Percentiles rank a stretch among this genome's conserved stretches.
Conservation (phyloP, 2,329 filamentous ascomycete species). For the Bipolaris victoriae region DNA sequence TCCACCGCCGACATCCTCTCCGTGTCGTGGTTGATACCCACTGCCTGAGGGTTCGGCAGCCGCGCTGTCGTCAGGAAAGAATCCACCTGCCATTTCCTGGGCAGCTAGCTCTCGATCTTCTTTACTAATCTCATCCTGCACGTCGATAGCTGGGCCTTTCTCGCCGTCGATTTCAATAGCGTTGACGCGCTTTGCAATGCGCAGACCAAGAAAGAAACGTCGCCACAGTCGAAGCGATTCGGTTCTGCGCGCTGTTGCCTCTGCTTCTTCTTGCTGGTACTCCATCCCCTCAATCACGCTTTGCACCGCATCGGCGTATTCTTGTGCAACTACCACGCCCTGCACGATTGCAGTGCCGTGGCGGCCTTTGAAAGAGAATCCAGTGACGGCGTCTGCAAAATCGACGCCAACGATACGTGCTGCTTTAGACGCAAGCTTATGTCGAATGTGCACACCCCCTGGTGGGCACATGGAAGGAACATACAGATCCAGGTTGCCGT, state of each 20-base stretch:
- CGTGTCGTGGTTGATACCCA: conserved; percentile 15
- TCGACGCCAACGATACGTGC: conserved; percentile 79
- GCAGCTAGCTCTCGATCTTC: conserved; percentile 37
- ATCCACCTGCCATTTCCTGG: conserved; percentile 47
- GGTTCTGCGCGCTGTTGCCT: conserved; percentile 60
- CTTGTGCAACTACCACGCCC: conserved; percentile 76
- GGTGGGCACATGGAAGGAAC: conserved; percentile 68
- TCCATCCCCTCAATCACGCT: conserved; percentile 72
- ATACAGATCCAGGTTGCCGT: conserved; percentile 68
- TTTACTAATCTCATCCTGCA: conserved; percentile 41
- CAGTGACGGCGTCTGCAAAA: conserved; percentile 86
- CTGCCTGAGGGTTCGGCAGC: conserved; percentile 31
- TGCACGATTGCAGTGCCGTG: conserved; percentile 83
- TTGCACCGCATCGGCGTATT: conserved; percentile 73
- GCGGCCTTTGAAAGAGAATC: conserved; percentile 85
- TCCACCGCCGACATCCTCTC: conserved; percentile 26
- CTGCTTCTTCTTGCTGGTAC: conserved; percentile 68
- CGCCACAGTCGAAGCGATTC: conserved; percentile 64
- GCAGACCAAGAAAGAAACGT: conserved; percentile 66
- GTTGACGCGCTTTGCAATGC: conserved; percentile 75
- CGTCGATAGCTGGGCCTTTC: conserved; percentile 32
- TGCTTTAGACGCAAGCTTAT: conserved; percentile 69
- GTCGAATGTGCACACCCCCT: conserved; percentile 64
- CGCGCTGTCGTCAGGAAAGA: conserved; percentile 58
- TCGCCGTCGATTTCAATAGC: conserved; percentile 51